phyloP scores from a whole-genome alignment of 1,139 yeast genomes.

The Ogataea hybrid region DNA sequence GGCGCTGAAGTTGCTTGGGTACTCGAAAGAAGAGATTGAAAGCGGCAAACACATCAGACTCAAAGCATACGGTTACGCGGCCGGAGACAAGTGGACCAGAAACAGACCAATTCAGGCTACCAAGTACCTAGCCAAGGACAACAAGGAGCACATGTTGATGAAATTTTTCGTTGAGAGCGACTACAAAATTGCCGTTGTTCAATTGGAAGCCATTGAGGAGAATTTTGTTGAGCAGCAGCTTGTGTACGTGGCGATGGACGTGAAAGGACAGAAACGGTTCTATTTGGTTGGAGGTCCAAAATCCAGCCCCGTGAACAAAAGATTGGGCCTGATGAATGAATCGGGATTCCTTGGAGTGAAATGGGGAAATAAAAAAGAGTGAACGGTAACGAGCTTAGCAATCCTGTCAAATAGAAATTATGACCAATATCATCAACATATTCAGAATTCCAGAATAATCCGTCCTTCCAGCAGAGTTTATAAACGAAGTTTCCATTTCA shows the following conservation, averaged over 20 bases:
- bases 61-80: conserved; percentile 78
- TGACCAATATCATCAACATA: conserved; percentile 4
- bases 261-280: conserved; percentile 65
- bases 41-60: conserved; percentile 45
- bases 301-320: conserved; percentile 21
- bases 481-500: background rate
- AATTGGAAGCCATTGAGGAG: conserved; percentile 72
- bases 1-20: conserved; percentile 57
- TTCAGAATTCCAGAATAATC: conserved; percentile 1
- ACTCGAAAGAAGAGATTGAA: conserved; percentile 37
- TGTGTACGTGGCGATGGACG: conserved; percentile 72
- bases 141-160: conserved; percentile 79
- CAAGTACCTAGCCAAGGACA: conserved; percentile 53
- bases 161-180: conserved; percentile 81
- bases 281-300: conserved; percentile 59
- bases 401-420: conserved; percentile 7
- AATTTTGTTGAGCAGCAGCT: conserved; percentile 69
- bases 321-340: conserved; percentile 27
- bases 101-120: conserved; percentile 65
- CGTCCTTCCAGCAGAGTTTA: conserved; percentile 1
- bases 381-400: background rate
- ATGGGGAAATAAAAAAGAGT: conserved; percentile 74
- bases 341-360: conserved; percentile 74
- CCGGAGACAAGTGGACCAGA: conserved; percentile 78
- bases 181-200: conserved; percentile 60